Conservation (phyloP, 176 grass and related monocot genomes). For the Musa acuminata region DNA sequence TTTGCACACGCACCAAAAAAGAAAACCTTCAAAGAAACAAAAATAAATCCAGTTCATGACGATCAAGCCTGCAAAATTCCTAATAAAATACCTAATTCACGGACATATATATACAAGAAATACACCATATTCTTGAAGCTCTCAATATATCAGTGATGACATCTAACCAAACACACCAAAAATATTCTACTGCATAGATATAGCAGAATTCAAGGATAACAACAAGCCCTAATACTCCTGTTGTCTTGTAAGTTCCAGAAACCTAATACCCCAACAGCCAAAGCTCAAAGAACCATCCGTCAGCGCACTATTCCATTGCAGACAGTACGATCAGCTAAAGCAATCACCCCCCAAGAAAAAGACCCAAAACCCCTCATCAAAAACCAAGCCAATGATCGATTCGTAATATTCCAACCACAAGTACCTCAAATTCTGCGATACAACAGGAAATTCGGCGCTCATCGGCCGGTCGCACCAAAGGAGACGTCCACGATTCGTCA, state of each 20-base stretch:
- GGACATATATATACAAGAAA: not conserved
- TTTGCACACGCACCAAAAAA: not conserved
- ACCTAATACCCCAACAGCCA: not conserved
- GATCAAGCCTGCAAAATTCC: not conserved
- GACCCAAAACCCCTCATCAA: too few relatives aligned
- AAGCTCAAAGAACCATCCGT: not conserved
- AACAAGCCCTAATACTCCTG: too few relatives aligned
- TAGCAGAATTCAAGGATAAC: too few relatives aligned
- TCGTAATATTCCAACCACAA: too few relatives aligned
- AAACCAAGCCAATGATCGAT: too few relatives aligned
- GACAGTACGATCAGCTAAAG: not conserved
- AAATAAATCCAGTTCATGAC: not conserved
- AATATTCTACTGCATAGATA: too few relatives aligned
- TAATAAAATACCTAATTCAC: not conserved
- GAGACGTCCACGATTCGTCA: not conserved
- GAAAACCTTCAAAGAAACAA: not conserved
- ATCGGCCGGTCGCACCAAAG: not conserved
- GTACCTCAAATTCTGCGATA: too few relatives aligned
- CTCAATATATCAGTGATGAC: not conserved
- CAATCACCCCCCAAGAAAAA: too few relatives aligned
- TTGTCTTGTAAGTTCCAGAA: not conserved
- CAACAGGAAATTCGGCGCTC: not conserved
- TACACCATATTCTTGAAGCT: not conserved
- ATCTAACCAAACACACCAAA: too few relatives aligned
- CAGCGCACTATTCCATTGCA: slow-evolving; percentile 2